Base-by-base conservation (phyloP, 768 basidiomycete genomes). In the Boletus rubroflammeus region DNA sequence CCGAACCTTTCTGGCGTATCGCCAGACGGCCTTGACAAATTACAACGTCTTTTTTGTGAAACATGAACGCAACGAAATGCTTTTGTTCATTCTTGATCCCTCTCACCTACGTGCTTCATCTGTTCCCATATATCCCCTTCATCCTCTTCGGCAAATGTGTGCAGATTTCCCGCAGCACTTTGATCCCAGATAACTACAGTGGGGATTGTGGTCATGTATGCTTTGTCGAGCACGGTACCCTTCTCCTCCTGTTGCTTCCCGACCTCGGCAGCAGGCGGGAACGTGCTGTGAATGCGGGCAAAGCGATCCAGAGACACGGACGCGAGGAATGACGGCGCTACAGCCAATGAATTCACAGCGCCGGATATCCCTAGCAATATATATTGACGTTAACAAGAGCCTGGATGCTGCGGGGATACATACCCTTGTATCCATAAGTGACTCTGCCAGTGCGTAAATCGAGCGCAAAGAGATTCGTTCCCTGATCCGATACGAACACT, bases 281-380 rank as follows among this genome's bases (percentile, higher is more conserved):
- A 76, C 4, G 79, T 78, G 59, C 79, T 84, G 66, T 91, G 88
- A 41, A 92, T 71, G 32, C 90, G 83, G 21, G 81, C 70, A 69
- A 81, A 90, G 39, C 87, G 81, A 67, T 92, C 90, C 41, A 83
- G 73, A 15, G 88, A 76, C 1, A 79, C 75, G 0, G 89, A 90
- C 2, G 78, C 82, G 36, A 93, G 63, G 26, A 77, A 59, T 6
- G 73, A 70, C 2, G 82, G 76, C 8, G 83, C 77, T 10, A 79
- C 68, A 2, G 88, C 81, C 29, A 90, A 68, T 3, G 88, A 85
- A 11, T 76, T 78, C 23, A 90, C 77, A 23, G 88, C 79, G 25
- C 88, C 90, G 2, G 90, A 78, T 52, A 93, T 67, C 40, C 88
- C 90, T 88, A 29, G 19, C 6, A 31, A 47, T 52, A 41, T 51